Evolutionary conservation across 1,284 basidiomycete species (phyloP).

Genomic region (Bondarzewia mesenterica): DNA sequence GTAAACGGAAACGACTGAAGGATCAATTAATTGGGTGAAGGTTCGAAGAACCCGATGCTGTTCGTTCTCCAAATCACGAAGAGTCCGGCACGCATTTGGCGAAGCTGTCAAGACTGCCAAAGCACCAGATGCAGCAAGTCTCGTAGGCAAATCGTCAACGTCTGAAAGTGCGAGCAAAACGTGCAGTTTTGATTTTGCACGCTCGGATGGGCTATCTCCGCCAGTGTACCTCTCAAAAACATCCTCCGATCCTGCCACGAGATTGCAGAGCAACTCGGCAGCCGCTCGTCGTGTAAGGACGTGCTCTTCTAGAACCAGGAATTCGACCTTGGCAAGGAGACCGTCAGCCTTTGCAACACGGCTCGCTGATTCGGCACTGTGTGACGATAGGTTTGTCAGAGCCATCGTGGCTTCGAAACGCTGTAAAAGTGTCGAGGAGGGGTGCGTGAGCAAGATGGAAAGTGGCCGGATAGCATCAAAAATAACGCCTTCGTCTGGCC

Average conservation of each 20-base stretch:
- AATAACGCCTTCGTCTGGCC: slow-evolving; percentile 69
- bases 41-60: slow-evolving; percentile 51
- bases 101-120: slow-evolving; percentile 73
- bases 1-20: slow-evolving; percentile 26
- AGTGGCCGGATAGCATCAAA: slow-evolving; percentile 78
- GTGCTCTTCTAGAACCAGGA: slow-evolving; percentile 82
- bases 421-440: slow-evolving; percentile 68
- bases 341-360: slow-evolving; percentile 56
- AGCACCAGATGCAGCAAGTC: slow-evolving; percentile 80
- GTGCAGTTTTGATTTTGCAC: slow-evolving; percentile 61
- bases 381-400: slow-evolving; percentile 89
- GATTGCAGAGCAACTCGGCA: slow-evolving; percentile 90
- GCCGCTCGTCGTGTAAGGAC: slow-evolving; percentile 78
- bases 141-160: slow-evolving; percentile 75
- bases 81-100: slow-evolving; percentile 46
- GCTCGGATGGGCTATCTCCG: slow-evolving; percentile 17
- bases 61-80: slow-evolving; percentile 59
- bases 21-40: slow-evolving; percentile 58
- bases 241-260: slow-evolving; percentile 69
- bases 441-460: slow-evolving; percentile 59
- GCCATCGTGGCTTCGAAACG: slow-evolving; percentile 93
- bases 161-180: slow-evolving; percentile 81
- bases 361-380: slow-evolving; percentile 54
- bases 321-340: slow-evolving; percentile 64
- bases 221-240: slow-evolving; percentile 69